A percentile compares a stretch with the other conserved stretches of the same genome.
These are phyloP conservation scores for Helianthus annuus DNA, from an alignment of 129 eudicot species.

Conservation along the genomic window HanXRQr2.0-SUNRISE NC_035439.2:16787933-16788432, in stretches of 20 bases:
- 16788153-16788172: neutral
- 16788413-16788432: too few species aligned
- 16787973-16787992: slow-evolving; percentile 66
- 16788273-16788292: neutral
- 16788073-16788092: slow-evolving; percentile 55
- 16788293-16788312: neutral
- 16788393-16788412: too few species aligned
- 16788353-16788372: too few species aligned
- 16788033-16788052: slow-evolving; percentile 67
- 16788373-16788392: too few species aligned
- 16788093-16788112: slow-evolving; percentile 16
- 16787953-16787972: slow-evolving; percentile 58
- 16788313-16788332: too few species aligned
- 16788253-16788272: neutral
- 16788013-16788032: slow-evolving; percentile 56
- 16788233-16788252: neutral
- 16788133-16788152: slow-evolving; percentile 37
- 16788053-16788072: slow-evolving; percentile 58
- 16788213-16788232: neutral
- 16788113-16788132: slow-evolving; percentile 27
- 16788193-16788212: slow-evolving; percentile 22
- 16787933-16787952: slow-evolving; percentile 38
- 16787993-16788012: slow-evolving; percentile 36
- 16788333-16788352: too few species aligned
- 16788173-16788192: slow-evolving; percentile 8